Base-by-base conservation (phyloP, 495 filamentous ascomycete genomes). In the Saxophila tyrrhenica region DNA sequence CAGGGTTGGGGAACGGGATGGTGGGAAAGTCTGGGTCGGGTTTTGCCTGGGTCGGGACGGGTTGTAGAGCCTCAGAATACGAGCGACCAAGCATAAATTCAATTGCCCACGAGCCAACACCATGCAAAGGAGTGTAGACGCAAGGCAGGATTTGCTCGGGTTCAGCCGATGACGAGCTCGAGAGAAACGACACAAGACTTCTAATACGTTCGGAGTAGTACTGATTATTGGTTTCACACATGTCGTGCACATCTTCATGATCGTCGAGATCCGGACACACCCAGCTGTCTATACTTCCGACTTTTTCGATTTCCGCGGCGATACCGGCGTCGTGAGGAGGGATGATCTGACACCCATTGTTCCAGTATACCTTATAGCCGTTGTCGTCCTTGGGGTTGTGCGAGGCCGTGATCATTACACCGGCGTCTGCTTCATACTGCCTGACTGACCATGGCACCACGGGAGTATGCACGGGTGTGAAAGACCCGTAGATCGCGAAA, bases 341-440 rank as follows among this genome's bases (percentile, higher is more conserved):
- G 48, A 84, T 81, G 56, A 86, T 85, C 64, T 87, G 83, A 56
- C 80, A 84, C 15, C 80, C 83, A 63, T 84, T 84, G 48, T 66
- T 72, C 68, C 80, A 84, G 67, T 84, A 85, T 22, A 87, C 83
- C 69, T 87, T 87, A 67, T 86, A 86, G 39, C 82, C 78, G 62
- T 87, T 86, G 63, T 87, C 83, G 56, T 77, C 68, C 19, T 79
- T 75, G 47, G 83, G 84, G 59, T 87, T 87, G 65, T 85, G 81
- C 56, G 78, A 81, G 22, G 84, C 84, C 43, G 84, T 86, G 46
- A 86, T 73, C 84, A 87, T 86, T 21, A 87, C 69, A 41, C 84
- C 84, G 25, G 80, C 83, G 8, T 74, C 76, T 50, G 83, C 79
- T 35, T 67, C 65, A 50, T 79, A 67, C 47, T 77, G 62, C 1